A percentile compares a stretch with the other conserved stretches of the same genome.
Evolutionary conservation across 2,329 filamentous ascomycete genomes (phyloP).

Genomic region (Dothideomycetidae sp.): DNA sequence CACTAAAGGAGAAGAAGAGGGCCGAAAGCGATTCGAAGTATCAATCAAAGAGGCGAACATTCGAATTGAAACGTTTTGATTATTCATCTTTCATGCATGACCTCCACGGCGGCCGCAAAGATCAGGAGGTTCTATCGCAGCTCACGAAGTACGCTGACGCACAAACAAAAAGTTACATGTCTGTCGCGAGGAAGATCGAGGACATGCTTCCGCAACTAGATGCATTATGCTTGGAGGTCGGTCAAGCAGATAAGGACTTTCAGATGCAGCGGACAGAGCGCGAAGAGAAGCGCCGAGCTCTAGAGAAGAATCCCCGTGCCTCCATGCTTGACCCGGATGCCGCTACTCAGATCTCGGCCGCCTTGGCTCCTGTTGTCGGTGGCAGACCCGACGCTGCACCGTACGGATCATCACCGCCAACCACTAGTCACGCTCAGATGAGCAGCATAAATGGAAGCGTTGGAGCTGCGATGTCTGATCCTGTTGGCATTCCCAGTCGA

Average conservation of each 20-base stretch:
- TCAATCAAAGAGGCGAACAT: conserved; percentile 81
- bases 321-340: conserved; percentile 6
- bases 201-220: conserved; percentile 77
- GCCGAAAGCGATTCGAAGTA: conserved; percentile 93
- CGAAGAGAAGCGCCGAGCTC: conserved; percentile 77
- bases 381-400: conserved; percentile 24
- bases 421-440: conserved; percentile 1
- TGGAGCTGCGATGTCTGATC: conserved; percentile 3
- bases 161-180: conserved; percentile 70
- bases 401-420: conserved; percentile 6
- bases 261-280: conserved; percentile 89
- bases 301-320: conserved; percentile 64
- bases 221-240: conserved; percentile 76
- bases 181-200: conserved; percentile 76
- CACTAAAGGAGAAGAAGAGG: conserved; percentile 92
- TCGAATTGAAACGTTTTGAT: conserved; percentile 94
- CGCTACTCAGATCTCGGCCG: conserved; percentile 3
- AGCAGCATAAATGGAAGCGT: conserved; percentile 7
- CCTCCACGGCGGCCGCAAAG: conserved; percentile 94
- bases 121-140: conserved; percentile 90
- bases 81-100: conserved; percentile 99
- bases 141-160: conserved; percentile 86
- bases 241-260: conserved; percentile 88
- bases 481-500: conserved; percentile 14
- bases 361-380: neutral